Evolutionary conservation across 192 early-diverging fungal genomes (phyloP), one percentile per base, ranked within the genome.

Genomic region (Umbelopsis isabellina): DNA sequence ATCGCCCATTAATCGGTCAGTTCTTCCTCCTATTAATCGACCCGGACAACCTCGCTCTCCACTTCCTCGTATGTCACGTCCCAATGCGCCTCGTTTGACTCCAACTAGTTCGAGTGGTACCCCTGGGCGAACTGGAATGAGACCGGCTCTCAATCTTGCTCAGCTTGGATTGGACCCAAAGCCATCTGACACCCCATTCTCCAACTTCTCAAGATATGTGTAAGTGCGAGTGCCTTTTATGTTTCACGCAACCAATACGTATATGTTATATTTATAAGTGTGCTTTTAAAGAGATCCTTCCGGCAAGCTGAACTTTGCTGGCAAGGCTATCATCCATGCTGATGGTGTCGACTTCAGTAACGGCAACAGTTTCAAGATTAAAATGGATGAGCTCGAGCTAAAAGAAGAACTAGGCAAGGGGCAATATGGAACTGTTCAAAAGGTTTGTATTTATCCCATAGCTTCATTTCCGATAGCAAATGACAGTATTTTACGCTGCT

Each of bases 351-450:
- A 98, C 79, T 98, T 98, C 76, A 88, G 85, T 70, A 93, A 87
- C 81, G 95, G 95, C 65, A 91, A 88, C 68, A 88, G 87, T 70
- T 97, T 96, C 78, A 88, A 86, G 51, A 95, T 98, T 68, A 91
- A 92, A 44, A 94, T 95, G 92, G 80, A 89, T 52, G 93, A 98
- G 50, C 82, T 98, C 58, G 72, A 85, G 46, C 79, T 94, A 23
- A 72, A 87, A 20, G 90, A 91, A 72, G 93, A 91, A 76, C 83
- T 98, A 11, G 96, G 95, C 30, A 91, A 92, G 49, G 96, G 96
- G 3, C 96, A 97, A 80, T 98, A 92, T 71, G 96, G 96, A n/a
- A 88, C 91, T 0, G 96, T 98, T 65, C 94, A 93, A 74, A 91
- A 89, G 71, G 96, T 75, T 70, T 30, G 55, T 61, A 0, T 35